Base-by-base conservation (phyloP, 768 basidiomycete species). In the Boletellus ananiceps region DNA sequence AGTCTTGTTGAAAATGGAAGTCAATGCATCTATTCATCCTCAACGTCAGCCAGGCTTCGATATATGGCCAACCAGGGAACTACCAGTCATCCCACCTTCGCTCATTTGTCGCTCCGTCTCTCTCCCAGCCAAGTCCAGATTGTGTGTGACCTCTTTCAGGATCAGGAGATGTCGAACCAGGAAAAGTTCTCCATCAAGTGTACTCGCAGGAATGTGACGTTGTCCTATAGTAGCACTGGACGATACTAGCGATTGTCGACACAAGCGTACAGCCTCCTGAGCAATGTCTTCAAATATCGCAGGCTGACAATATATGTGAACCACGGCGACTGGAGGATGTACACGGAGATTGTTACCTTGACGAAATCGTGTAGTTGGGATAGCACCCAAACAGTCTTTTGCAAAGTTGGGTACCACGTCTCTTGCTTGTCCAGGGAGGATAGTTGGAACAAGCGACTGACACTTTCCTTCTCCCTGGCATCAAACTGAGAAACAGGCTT, bases 271-370 rank as follows among this genome's bases (percentile, higher is more conserved):
- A 0, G 94, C 91, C 69, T 97, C 94, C 69, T 93, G 90, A 0
- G 95, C 93, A 35, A 98, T 88, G 65, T 99, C 96, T 58, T 93
- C 88, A 50, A 96, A 99, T 50, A 97, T 94, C 1, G 83, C 86
- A n/a, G 89, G 84, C 93, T 98, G 50, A 35, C 25, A 25, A 43
- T n/a, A 15, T 42, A 43, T 6, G 50, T 55, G 38, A 54, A 38
- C 16, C 35, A 31, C 16, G 7, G 19, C 27, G 33, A n/a, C 16
- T 21, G 14, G 7, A 49, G 31, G 39, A 32, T 2, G 15, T 18
- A 21, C 32, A 13, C 29, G 15, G 61, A 27, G 29, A 75, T 9
- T 9, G 29, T 32, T 62, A 93, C 95, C 74, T 96, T 92, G 47
- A 98, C 88, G 58, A 89, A 97, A 55, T 92, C 84, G 52, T 92